These are phyloP conservation scores for Pichia exigua DNA, from an alignment of 805 yeast species.

Conservation along the genomic window DNA sequence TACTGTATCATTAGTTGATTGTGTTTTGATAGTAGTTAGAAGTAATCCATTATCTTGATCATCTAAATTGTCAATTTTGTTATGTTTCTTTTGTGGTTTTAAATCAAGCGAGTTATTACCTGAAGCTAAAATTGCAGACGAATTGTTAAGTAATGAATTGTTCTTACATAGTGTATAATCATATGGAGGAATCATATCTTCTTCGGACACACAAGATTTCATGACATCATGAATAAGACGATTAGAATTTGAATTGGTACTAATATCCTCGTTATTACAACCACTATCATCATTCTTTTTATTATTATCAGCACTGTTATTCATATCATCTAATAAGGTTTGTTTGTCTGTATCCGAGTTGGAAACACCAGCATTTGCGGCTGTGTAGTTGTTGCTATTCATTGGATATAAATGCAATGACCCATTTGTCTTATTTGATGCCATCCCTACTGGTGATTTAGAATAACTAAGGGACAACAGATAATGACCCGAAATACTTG, in stretches of 20 bases:
- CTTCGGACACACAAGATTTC: not conserved
- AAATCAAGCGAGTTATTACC: not conserved
- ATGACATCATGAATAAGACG: not conserved
- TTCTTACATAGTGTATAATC: slow-evolving; percentile 2
- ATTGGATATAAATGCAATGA: slow-evolving; percentile 25
- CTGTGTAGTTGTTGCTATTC: slow-evolving; percentile 26
- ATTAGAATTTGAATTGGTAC: not conserved
- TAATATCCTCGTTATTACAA: not conserved
- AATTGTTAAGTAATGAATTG: slow-evolving; percentile 3
- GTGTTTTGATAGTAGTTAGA: not conserved
- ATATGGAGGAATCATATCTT: slow-evolving; percentile 5
- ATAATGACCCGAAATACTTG: not conserved
- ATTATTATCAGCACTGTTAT: not conserved
- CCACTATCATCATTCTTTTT: not conserved
- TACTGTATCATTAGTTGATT: not conserved
- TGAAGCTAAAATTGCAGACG: not conserved
- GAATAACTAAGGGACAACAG: not conserved
- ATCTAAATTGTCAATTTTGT: not conserved
- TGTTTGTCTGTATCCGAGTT: slow-evolving; percentile 3
- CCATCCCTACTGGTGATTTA: slow-evolving; percentile 7
- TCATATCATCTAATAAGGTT: not conserved
- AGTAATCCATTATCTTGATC: not conserved
- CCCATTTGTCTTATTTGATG: slow-evolving; percentile 16
- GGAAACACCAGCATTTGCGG: slow-evolving; percentile 24
- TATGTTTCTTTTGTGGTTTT: not conserved